A percentile compares a stretch with the other conserved stretches of the same genome.
phyloP scores from a whole-genome alignment of 805 yeast species.

The Kodamaea laetipori region DNA sequence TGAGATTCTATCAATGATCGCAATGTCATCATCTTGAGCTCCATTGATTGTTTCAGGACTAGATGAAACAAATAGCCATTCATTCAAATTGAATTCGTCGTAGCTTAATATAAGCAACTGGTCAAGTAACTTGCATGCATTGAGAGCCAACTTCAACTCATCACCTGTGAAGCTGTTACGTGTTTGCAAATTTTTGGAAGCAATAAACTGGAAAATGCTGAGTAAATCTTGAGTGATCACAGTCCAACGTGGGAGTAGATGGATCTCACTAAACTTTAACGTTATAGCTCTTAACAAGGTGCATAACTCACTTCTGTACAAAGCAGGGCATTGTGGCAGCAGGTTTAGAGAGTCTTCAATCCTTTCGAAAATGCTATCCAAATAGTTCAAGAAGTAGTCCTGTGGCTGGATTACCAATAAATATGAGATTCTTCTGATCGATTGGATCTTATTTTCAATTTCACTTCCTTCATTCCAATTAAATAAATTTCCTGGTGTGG shows the following conservation, averaged over 20 bases:
- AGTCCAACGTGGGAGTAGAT: constrained; percentile 71
- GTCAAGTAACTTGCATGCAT: constrained; percentile 79
- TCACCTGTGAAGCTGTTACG: constrained; percentile 31
- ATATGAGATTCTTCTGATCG: constrained; percentile 64
- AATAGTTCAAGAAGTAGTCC: constrained; percentile 53
- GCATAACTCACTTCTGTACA: constrained; percentile 48
- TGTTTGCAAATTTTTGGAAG: constrained; percentile 27
- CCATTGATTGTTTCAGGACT: constrained; percentile 59
- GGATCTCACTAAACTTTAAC: constrained; percentile 61
- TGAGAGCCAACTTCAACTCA: constrained; percentile 47
- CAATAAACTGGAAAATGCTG: constrained; percentile 45
- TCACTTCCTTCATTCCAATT: constrained; percentile 72
- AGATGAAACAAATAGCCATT: constrained; percentile 85
- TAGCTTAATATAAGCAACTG: constrained; percentile 62
- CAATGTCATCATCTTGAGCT: constrained; percentile 19
- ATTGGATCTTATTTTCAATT: constrained; percentile 50
- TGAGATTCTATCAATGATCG: constrained; percentile 53
- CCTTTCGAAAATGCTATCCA: constrained; percentile 50
- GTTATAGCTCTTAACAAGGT: constrained; percentile 65
- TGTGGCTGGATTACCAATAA: constrained; percentile 61
- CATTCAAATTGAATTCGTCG: constrained; percentile 76
- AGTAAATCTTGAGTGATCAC: constrained; percentile 63
- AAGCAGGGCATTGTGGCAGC: constrained; percentile 30
- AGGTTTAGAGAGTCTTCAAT: constrained; percentile 29
- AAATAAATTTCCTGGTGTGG: constrained; percentile 62